Conservation (phyloP, 2,329 filamentous ascomycete genomes). For the Colletotrichum sp. region DNA sequence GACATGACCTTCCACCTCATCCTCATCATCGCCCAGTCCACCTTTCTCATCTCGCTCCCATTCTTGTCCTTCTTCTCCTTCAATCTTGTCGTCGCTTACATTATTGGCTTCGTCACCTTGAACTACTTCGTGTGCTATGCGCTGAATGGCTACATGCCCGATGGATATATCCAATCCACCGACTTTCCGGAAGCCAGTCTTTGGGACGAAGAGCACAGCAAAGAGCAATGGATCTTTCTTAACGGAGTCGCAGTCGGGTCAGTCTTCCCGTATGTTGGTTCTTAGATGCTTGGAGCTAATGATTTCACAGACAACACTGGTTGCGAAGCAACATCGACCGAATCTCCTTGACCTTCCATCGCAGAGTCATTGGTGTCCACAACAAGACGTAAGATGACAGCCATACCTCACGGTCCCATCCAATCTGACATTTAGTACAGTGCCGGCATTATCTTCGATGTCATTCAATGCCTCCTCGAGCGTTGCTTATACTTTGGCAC, state of each 20-base stretch:
- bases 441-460: conserved; percentile 75
- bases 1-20: conserved; percentile 61
- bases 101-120: conserved; percentile 49
- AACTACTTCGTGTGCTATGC: conserved; percentile 56
- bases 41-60: conserved; percentile 64
- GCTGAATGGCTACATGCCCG: conserved; percentile 54
- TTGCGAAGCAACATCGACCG: conserved; percentile 74
- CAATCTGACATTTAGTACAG: neutral
- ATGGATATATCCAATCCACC: conserved; percentile 48
- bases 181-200: conserved; percentile 40
- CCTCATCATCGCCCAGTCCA: conserved; percentile 62
- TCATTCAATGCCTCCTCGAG: conserved; percentile 79
- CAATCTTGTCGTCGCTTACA: conserved; percentile 47
- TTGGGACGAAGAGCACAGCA: conserved; percentile 40
- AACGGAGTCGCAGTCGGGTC: conserved; percentile 74
- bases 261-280: conserved; percentile 24
- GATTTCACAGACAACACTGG: conserved; percentile 60
- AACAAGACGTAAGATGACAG: conserved; percentile 61
- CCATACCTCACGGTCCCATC: rapidly evolving
- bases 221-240: conserved; percentile 81
- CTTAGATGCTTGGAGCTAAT: neutral
- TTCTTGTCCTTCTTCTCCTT: conserved; percentile 48
- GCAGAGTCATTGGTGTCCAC: conserved; percentile 75
- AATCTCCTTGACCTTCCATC: conserved; percentile 73
- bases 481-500: conserved; percentile 78